A percentile compares a stretch with the other conserved stretches of the same genome.
Evolutionary conservation across 208 protist genomes (phyloP).

Genomic region (Paratrypanosoma confusum): DNA sequence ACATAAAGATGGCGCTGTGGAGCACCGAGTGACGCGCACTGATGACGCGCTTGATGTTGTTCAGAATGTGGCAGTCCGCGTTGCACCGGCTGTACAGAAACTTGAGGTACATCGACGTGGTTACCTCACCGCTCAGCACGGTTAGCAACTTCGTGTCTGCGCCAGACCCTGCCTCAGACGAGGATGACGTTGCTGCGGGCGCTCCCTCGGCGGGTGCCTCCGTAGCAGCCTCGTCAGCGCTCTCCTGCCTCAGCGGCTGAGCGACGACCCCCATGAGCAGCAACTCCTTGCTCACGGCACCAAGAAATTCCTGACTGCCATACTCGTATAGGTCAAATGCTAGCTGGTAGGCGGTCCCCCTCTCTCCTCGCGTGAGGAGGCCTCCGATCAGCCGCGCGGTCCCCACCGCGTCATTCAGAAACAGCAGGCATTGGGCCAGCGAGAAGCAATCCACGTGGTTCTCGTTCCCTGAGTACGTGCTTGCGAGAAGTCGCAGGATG

Average conservation of each 20-base stretch:
- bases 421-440: slow-evolving; percentile 91
- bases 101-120: slow-evolving; percentile 89
- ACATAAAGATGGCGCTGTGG: slow-evolving; percentile 92
- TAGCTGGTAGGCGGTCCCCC: slow-evolving; percentile 70
- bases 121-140: slow-evolving; percentile 77
- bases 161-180: slow-evolving; percentile 7
- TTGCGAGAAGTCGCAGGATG: slow-evolving; percentile 80
- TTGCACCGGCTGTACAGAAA: slow-evolving; percentile 94
- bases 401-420: slow-evolving; percentile 80
- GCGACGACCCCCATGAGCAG: background rate
- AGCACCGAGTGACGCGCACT: slow-evolving; percentile 63
- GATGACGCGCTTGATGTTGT: slow-evolving; percentile 90
- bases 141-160: slow-evolving; percentile 56
- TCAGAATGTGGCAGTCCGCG: slow-evolving; percentile 91
- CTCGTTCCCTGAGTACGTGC: slow-evolving; percentile 63
- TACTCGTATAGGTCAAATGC: slow-evolving; percentile 85
- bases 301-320: slow-evolving; percentile 83
- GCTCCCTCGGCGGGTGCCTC: slow-evolving; percentile 3
- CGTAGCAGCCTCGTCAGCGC: background rate
- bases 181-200: slow-evolving; percentile 6
- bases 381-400: slow-evolving; percentile 74
- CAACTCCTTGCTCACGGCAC: slow-evolving; percentile 37
- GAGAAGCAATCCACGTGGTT: slow-evolving; percentile 84
- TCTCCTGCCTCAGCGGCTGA: background rate
- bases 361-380: slow-evolving; percentile 53